Base-by-base conservation (phyloP, 331 rosid species). In the Malus hybrid region DNA sequence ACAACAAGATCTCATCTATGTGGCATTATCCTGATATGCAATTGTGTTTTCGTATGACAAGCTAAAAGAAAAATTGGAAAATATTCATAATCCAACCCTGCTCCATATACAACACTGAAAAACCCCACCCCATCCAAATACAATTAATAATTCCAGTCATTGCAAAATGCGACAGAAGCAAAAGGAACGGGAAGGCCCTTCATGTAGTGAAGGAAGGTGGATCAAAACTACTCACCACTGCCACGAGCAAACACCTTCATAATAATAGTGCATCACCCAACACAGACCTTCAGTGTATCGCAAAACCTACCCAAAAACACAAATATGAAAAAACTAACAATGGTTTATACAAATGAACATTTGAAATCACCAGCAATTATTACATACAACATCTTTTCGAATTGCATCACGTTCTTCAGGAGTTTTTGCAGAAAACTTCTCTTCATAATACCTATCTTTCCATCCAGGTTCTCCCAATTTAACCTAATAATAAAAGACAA, bases 221-320 rank as follows among this genome's bases (percentile, higher is more conserved):
- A 78, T 46, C 57, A 75, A 68, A 75, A 76, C 67, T 39, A 81
- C 96, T 80, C 75, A 95, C 99, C 99, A 95, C 70, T 90, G 88
- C 99, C 98, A 95, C 60, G 99, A 92, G 83, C 98, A 90, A 80
- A 95, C 99, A 29, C 98, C 99, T 89, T 92, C 99, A 24, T 92
- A 92, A 79, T 92, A 95, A 82, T 95, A 95, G 80, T 85, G 97
- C 99, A 95, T 92, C 66, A 95, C 96, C 98, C 99, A 95, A 69
- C 97, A 89, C 8, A 95, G 88, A 60, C 99, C 99, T 85, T 95
- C 99, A 11, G 96, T 88, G 87, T 95, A 95, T 70, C 82, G 88
- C 96, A 89, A 78, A 77, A 95, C 99, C 99, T 95, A 80, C 22
- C 77, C 60, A 78, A 76, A 57, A 70, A 9, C 34, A 76, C 50